phyloP scores from a whole-genome alignment of 768 basidiomycete species.

The Boletus subparvulus region DNA sequence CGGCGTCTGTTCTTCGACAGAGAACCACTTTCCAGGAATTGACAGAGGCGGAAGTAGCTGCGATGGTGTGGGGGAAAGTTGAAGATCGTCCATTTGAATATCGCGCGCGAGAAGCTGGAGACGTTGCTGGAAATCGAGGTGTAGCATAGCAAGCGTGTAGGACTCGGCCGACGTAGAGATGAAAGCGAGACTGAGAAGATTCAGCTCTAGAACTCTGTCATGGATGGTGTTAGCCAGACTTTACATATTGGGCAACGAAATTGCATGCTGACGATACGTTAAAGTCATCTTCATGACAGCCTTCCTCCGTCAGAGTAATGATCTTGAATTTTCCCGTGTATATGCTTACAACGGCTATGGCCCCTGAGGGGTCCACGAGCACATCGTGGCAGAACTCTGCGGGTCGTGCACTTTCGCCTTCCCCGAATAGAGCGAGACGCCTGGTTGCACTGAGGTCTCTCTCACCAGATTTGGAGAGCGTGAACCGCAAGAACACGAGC shows the following conservation, averaged over 20 bases:
- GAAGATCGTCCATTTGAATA: slow-evolving; percentile 43
- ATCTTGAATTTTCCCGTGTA: slow-evolving; percentile 72
- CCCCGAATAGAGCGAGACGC: slow-evolving; percentile 55
- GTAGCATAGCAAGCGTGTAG: slow-evolving; percentile 63
- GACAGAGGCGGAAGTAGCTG: slow-evolving; percentile 51
- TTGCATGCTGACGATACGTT: slow-evolving; percentile 57
- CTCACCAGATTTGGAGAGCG: slow-evolving; percentile 35
- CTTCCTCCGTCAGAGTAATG: slow-evolving; percentile 51
- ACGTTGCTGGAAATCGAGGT: slow-evolving; percentile 59
- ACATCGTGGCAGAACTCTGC: slow-evolving; percentile 75
- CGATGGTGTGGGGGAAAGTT: slow-evolving; percentile 49
- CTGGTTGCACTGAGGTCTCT: slow-evolving; percentile 40
- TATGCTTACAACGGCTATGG: slow-evolving; percentile 59
- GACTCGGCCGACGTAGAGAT: slow-evolving; percentile 42
- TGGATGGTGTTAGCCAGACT: slow-evolving; percentile 3
- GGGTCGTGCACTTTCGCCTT: slow-evolving; percentile 41
- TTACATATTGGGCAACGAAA: background rate
- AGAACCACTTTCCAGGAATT: slow-evolving; percentile 50
- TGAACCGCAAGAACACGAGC: slow-evolving; percentile 61
- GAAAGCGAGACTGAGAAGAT: slow-evolving; percentile 66
- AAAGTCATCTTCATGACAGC: slow-evolving; percentile 53
- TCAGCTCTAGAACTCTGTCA: slow-evolving; percentile 61
- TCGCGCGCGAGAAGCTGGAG: slow-evolving; percentile 66
- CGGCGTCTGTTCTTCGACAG: slow-evolving; percentile 38
- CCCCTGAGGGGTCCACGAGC: slow-evolving; percentile 62